These are phyloP conservation scores for Tephrocybe sp. DNA, from an alignment of 768 basidiomycete species.

Conservation along the genomic window DNA sequence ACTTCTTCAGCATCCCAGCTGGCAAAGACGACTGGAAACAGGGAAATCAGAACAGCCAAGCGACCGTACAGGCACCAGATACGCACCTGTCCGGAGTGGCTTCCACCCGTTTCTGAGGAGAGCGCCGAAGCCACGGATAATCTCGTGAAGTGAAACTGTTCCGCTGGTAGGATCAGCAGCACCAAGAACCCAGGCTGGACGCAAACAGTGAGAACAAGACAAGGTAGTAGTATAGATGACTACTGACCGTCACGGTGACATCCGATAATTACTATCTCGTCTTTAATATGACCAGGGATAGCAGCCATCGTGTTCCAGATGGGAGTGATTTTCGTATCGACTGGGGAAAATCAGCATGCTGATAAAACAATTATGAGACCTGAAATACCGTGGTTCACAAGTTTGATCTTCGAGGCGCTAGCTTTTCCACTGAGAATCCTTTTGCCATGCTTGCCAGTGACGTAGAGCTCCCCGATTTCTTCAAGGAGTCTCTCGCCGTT, in stretches of 20 bases:
- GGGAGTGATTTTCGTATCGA: slow-evolving; percentile 77
- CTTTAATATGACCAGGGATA: slow-evolving; percentile 79
- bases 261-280: slow-evolving; percentile 86
- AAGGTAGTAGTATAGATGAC: not conserved
- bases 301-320: slow-evolving; percentile 90
- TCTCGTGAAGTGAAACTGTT: slow-evolving; percentile 75
- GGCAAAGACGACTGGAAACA: slow-evolving; percentile 53
- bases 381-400: slow-evolving; percentile 54
- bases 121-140: slow-evolving; percentile 71
- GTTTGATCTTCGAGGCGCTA: slow-evolving; percentile 47
- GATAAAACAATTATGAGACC: not conserved
- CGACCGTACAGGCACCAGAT: not conserved
- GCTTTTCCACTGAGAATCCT: slow-evolving; percentile 44
- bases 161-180: slow-evolving; percentile 81
- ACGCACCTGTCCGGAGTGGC: slow-evolving; percentile 68
- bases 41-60: not conserved
- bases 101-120: slow-evolving; percentile 78
- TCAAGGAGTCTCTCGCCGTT: slow-evolving; percentile 74
- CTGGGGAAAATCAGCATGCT: slow-evolving; percentile 29
- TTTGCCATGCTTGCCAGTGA: slow-evolving; percentile 24
- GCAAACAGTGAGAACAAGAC: not conserved
- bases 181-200: slow-evolving; percentile 74
- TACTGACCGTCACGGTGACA: slow-evolving; percentile 83
- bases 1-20: slow-evolving; percentile 79
- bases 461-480: slow-evolving; percentile 44